Conservation (phyloP, 768 basidiomycete species). For the Termitomyces sp. region DNA sequence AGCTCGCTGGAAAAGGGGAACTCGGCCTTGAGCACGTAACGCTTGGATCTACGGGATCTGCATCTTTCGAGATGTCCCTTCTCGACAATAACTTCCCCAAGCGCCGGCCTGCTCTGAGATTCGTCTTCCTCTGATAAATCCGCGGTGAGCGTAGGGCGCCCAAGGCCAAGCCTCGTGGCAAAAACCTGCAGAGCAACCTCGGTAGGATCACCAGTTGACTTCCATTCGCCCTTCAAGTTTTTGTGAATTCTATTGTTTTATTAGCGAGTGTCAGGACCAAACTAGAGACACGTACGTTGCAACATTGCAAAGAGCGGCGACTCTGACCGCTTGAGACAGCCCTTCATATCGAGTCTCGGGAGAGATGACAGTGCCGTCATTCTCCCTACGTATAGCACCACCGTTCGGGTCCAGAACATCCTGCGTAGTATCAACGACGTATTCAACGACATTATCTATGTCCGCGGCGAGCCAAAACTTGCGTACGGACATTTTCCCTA, state of each 20-base stretch:
- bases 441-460: conserved; percentile 18
- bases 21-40: conserved; percentile 29
- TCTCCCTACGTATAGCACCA: conserved; percentile 20
- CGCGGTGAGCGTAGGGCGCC: conserved; percentile 23
- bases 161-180: conserved; percentile 41
- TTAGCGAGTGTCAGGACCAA: not conserved
- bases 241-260: conserved; percentile 24
- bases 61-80: not conserved
- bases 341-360: conserved; percentile 14
- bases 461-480: conserved; percentile 32
- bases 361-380: conserved; percentile 17
- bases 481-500: conserved; percentile 35
- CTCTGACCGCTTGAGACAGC: conserved; percentile 22
- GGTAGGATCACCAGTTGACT: conserved; percentile 48
- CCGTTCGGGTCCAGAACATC: conserved; percentile 26
- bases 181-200: conserved; percentile 54
- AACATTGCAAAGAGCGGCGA: conserved; percentile 32
- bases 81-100: conserved; percentile 22
- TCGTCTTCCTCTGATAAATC: conserved; percentile 18
- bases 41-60: conserved; percentile 9
- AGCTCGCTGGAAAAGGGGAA: conserved; percentile 46
- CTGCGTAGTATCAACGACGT: conserved; percentile 24
- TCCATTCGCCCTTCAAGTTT: conserved; percentile 37
- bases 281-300: not conserved
- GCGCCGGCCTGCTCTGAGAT: conserved; percentile 14